phyloP scores from a whole-genome alignment of 176 grass and related monocot species.

The Ensete glaucum region DNA sequence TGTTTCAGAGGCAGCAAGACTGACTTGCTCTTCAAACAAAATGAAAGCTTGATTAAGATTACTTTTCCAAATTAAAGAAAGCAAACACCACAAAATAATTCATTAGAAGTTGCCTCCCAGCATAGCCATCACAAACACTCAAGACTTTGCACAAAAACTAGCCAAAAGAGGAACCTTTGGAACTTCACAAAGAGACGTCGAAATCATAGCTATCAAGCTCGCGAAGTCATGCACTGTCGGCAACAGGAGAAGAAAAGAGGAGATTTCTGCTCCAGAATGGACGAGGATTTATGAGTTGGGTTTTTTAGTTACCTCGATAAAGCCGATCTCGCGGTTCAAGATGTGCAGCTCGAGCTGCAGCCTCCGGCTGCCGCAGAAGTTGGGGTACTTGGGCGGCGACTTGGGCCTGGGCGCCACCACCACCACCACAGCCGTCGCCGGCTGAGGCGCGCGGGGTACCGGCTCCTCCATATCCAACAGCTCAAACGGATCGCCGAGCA shows the following conservation, averaged over 20 bases:
- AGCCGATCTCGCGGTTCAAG: conserved; percentile 78
- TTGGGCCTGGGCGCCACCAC: conserved; percentile 48
- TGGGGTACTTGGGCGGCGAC: conserved; percentile 87
- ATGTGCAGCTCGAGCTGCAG: conserved; percentile 91
- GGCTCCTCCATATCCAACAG: neutral
- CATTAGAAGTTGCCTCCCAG: no score
- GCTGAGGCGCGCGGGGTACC: neutral
- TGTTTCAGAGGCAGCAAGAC: neutral
- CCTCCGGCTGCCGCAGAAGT: conserved; percentile 72
- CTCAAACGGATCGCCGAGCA: neutral
- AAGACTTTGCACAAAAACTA: no score
- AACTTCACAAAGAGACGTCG: no score
- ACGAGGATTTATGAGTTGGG: no score
- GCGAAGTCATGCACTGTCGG: no score
- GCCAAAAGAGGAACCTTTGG: no score
- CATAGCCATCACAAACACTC: no score
- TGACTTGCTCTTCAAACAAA: neutral
- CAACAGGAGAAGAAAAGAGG: neutral
- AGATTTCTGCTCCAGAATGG: neutral
- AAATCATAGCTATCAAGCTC: no score
- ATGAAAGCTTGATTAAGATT: neutral
- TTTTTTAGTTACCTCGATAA: conserved; percentile 50
- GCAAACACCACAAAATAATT: no score
- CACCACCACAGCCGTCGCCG: conserved; percentile 24
- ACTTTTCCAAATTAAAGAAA: no score